phyloP scores from a whole-genome alignment of 176 grass and related monocot genomes.

The Otatea glauca region DNA sequence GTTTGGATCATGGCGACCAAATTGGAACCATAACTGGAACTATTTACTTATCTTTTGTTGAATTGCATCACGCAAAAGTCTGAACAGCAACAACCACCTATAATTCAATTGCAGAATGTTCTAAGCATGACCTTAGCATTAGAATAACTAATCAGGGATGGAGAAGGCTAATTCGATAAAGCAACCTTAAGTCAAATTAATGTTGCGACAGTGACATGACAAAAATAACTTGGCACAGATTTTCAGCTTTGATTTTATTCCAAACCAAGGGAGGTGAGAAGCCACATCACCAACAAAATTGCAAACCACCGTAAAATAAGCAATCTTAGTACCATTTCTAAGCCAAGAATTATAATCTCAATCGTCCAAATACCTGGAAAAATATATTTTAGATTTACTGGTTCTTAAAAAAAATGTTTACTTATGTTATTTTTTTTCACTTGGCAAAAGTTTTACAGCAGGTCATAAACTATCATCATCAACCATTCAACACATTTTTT shows the following conservation, averaged over 20 bases:
- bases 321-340: neutral
- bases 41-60: neutral
- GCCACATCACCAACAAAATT: constrained; percentile 29
- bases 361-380: neutral
- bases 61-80: neutral
- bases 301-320: neutral
- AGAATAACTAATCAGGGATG: constrained; percentile 4
- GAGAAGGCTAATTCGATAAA: constrained; percentile 22
- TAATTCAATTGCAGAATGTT: constrained; percentile 36
- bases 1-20: neutral
- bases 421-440: neutral
- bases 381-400: neutral
- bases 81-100: neutral
- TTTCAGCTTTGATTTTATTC: constrained; percentile 32
- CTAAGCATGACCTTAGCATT: constrained; percentile 7
- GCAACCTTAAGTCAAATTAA: constrained; percentile 24
- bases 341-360: neutral
- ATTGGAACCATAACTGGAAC: neutral
- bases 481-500: neutral
- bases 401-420: neutral
- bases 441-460: neutral
- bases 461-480: neutral
- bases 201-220: constrained; percentile 28
- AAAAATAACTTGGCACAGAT: constrained; percentile 2
- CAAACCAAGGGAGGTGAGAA: constrained; percentile 22